phyloP scores from a whole-genome alignment of 495 filamentous ascomycete species.

The Penicillium roqueforti region DNA sequence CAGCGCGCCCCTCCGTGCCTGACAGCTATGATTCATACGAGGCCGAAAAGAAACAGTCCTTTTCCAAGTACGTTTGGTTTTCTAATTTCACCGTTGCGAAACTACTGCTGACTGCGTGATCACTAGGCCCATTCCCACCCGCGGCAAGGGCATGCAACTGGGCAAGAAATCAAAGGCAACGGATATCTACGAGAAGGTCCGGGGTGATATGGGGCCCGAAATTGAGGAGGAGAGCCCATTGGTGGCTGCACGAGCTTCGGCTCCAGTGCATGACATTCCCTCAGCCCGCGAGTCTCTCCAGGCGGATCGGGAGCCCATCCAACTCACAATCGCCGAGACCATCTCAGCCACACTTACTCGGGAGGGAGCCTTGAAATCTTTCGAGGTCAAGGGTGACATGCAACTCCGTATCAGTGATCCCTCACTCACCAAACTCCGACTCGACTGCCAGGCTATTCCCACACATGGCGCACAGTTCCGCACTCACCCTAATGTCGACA shows the following conservation, averaged over 20 bases:
- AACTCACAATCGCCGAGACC: conserved; percentile 79
- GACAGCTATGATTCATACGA: conserved; percentile 91
- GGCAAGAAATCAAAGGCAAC: conserved; percentile 97
- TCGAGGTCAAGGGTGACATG: conserved; percentile 86
- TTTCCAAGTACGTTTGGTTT: conserved; percentile 55
- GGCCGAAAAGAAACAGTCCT: conserved; percentile 91
- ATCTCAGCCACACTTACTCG: conserved; percentile 83
- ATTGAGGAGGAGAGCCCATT: conserved; percentile 73
- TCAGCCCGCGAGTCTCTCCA: conserved; percentile 60
- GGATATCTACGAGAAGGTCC: conserved; percentile 94
- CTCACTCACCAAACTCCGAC: conserved; percentile 80
- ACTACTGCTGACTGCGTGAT: conserved; percentile 8
- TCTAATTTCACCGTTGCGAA: too few relatives aligned
- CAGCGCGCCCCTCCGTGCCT: conserved; percentile 62
- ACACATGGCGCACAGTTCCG: conserved; percentile 80
- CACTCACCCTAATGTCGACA: conserved; percentile 94
- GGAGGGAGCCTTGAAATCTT: conserved; percentile 76
- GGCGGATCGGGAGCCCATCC: conserved; percentile 71
- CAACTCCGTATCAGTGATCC: conserved; percentile 84
- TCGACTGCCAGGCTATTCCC: conserved; percentile 68
- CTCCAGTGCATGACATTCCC: conserved; percentile 51
- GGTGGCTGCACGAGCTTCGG: conserved; percentile 57
- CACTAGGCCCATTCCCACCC: conserved; percentile 60
- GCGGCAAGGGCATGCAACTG: conserved; percentile 97
- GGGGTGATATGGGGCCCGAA: conserved; percentile 78